Evolutionary conservation across 2,329 filamentous ascomycete species (phyloP), one percentile per base, ranked within the genome.

Genomic region (Colletotrichum sp.): DNA sequence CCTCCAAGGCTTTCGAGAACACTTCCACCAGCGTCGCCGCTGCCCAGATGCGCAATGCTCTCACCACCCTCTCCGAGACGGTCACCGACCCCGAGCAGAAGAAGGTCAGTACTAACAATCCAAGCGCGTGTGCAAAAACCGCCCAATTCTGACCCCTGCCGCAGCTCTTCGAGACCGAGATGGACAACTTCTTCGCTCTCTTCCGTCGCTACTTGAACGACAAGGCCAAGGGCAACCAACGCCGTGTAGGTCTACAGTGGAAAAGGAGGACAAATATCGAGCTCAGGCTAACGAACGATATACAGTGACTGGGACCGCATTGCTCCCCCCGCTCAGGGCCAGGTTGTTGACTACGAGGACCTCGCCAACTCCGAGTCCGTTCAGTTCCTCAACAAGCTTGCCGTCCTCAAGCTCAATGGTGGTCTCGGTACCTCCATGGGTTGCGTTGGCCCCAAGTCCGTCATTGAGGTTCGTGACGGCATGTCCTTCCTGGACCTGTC

Each of bases 401-500:
- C 97, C 58, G 97, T 99, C 65, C 93, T 99, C 85, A 99, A 99
- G 94, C 94, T 99, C 84, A 99, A 99, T 84, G 97, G 97, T 91
- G 97, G 97, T 90, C 93, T 99, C 66, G 97, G 97, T 92, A 99
- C 97, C 81, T 99, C 97, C 71, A 99, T 99, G 97, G 97, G 97
- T 83, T 99, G 97, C 82, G 97, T 99, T 82, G 97, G 97, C 78
- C 97, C 97, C 87, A 99, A 99, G 91, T 99, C 97, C 62, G 97
- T 99, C 84, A 99, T 99, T 81, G 97, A 99, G 87, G 97, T 99
- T 85, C 96, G 97, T 87, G 97, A 99, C 82, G 97, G 97, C 92
- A 99, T 98, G 97, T 99, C 97, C 81, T 99, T 99, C 93, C 92
- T 99, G 80, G 97, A 99, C 88, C 91, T 99, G 82, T 98, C 97